phyloP scores from a whole-genome alignment of 805 yeast genomes.

The Wickerhamomyces subpelliculosus region DNA sequence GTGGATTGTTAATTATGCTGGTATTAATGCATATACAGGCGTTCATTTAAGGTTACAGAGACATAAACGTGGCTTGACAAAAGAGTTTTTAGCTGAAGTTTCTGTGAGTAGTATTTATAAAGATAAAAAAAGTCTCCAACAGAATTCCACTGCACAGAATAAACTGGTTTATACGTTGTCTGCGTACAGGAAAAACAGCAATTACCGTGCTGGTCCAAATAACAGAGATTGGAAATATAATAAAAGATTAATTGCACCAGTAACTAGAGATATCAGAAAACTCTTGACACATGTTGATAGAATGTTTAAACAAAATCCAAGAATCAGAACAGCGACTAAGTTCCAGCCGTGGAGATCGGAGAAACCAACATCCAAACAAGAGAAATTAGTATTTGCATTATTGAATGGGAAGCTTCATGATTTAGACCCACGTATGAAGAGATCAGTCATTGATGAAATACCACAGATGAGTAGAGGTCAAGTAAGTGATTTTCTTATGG shows the following conservation, averaged over 20 bases:
- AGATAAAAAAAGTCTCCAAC: not conserved
- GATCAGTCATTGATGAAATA: not conserved
- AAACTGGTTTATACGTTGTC: not conserved
- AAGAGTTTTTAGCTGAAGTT: slow-evolving; percentile 12
- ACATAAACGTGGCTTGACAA: slow-evolving; percentile 7
- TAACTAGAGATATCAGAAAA: not conserved
- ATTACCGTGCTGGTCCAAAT: not conserved
- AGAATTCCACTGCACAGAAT: too few species aligned
- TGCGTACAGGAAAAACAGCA: slow-evolving; percentile 1
- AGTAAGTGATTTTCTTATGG: not conserved
- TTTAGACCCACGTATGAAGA: too few species aligned
- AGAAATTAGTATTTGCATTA: too few species aligned
- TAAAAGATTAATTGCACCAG: not conserved
- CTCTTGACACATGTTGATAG: not conserved
- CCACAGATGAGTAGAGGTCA: not conserved
- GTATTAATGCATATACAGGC: slow-evolving; percentile 6
- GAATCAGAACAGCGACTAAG: not conserved
- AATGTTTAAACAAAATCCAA: not conserved
- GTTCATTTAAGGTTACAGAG: slow-evolving; percentile 20
- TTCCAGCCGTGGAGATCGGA: not conserved
- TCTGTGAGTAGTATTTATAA: slow-evolving; percentile 2
- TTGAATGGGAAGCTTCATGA: too few species aligned
- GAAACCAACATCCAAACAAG: not conserved
- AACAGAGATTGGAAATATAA: not conserved
- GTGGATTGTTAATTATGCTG: slow-evolving; percentile 24